These are phyloP conservation scores for Ganoderma boninense DNA, from an alignment of 1,284 basidiomycete species.

Conservation along the genomic window DNA sequence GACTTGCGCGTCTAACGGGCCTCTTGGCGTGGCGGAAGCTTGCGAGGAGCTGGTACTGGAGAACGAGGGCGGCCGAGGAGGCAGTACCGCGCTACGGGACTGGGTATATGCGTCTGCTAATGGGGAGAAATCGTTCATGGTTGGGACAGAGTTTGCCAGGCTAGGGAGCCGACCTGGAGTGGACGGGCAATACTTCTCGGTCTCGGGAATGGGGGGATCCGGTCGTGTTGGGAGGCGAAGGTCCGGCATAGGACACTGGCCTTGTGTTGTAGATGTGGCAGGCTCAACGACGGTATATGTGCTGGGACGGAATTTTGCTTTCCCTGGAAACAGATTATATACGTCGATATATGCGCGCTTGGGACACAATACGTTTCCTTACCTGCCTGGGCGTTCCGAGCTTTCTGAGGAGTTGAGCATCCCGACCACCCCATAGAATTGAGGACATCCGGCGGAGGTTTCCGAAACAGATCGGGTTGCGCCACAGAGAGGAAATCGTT, in stretches of 20 bases:
- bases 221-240: background rate
- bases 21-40: background rate
- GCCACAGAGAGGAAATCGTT: slow-evolving; percentile 32
- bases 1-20: background rate
- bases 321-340: slow-evolving; percentile 6
- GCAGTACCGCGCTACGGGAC: background rate
- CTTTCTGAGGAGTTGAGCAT: background rate
- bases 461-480: slow-evolving; percentile 19
- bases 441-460: slow-evolving; percentile 11
- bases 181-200: background rate
- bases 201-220: slow-evolving; percentile 5
- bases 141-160: background rate
- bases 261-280: background rate
- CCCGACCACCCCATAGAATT: slow-evolving; percentile 6
- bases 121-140: background rate
- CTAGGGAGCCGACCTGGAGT: background rate
- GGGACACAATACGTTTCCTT: background rate
- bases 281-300: slow-evolving; percentile 11
- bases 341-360: background rate
- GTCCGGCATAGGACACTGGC: background rate
- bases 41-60: background rate
- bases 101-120: background rate
- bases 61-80: background rate
- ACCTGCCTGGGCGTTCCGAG: slow-evolving; percentile 9
- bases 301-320: background rate